Percentiles rank a stretch among this genome's conserved stretches.
Evolutionary conservation across 2,329 filamentous ascomycete species (phyloP).

Genomic region (Fusarium agapanthi): DNA sequence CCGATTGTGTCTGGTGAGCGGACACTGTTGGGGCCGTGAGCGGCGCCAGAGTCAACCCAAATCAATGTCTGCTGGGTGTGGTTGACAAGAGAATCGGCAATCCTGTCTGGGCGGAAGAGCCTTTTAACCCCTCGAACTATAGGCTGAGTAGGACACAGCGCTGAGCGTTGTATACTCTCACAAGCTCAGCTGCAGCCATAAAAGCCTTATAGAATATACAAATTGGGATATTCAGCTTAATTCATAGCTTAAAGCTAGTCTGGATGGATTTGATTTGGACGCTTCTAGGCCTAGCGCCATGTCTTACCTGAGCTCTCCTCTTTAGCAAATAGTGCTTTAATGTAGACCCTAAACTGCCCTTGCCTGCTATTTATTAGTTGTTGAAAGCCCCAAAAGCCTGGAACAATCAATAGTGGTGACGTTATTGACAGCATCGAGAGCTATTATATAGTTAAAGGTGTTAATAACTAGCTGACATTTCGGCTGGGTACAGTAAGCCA

Average conservation of each 20-base stretch:
- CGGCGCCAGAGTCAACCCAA: not conserved
- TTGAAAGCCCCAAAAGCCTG: not conserved
- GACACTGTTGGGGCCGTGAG: not conserved
- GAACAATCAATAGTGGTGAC: not conserved
- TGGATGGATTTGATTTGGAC: not conserved
- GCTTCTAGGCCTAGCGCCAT: not conserved
- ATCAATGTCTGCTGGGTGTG: not conserved
- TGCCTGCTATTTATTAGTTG: not conserved
- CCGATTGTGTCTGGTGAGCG: not conserved
- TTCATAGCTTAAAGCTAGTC: not conserved
- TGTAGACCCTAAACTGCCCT: not conserved
- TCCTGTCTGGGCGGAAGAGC: too few species aligned
- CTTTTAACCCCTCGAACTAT: not conserved
- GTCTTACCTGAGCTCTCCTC: not conserved
- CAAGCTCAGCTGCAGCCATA: not conserved
- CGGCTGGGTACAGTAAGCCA: not conserved
- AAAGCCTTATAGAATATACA: not conserved
- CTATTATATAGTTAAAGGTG: not conserved
- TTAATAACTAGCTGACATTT: not conserved
- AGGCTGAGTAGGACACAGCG: not conserved
- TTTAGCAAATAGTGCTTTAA: not conserved
- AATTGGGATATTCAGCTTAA: not conserved
- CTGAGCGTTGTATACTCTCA: not conserved
- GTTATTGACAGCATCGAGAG: not conserved
- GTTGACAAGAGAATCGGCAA: not conserved